Evolutionary conservation across 352 stramenopile genomes (phyloP).

Genomic region (Pythium oligandrum): DNA sequence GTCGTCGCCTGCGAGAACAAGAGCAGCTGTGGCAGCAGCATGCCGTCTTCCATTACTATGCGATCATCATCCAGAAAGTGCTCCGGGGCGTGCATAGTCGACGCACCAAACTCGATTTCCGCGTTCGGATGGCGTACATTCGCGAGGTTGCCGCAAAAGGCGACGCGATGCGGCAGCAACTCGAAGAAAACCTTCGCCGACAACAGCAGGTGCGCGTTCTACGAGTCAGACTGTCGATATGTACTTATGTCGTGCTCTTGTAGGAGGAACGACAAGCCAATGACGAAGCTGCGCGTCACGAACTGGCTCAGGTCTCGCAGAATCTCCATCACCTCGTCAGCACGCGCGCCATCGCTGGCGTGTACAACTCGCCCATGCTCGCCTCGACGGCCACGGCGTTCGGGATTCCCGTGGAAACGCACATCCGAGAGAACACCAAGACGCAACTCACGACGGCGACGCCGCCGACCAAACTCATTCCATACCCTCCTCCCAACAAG

Average conservation of each 20-base stretch:
- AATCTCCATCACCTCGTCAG: conserved; percentile 65
- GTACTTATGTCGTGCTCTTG: background rate
- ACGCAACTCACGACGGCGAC: conserved; percentile 23
- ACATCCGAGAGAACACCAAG: conserved; percentile 57
- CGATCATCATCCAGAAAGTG: conserved; percentile 51
- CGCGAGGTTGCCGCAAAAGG: conserved; percentile 42
- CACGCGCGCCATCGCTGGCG: conserved; percentile 39
- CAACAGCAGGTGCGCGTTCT: conserved; percentile 28
- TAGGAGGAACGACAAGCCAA: conserved; percentile 31
- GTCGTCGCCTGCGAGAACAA: conserved; percentile 14
- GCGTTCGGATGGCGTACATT: conserved; percentile 54
- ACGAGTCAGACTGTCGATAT: background rate
- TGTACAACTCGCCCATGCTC: conserved; percentile 57
- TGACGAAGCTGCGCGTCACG: conserved; percentile 30
- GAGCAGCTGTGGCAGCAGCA: conserved; percentile 17
- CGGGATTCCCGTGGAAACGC: conserved; percentile 50
- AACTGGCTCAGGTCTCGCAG: conserved; percentile 48
- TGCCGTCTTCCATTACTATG: conserved; percentile 41
- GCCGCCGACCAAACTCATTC: conserved; percentile 34
- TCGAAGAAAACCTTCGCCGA: conserved; percentile 33
- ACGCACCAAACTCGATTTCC: conserved; percentile 44
- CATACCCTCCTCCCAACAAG: conserved; percentile 55
- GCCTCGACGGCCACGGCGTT: conserved; percentile 37
- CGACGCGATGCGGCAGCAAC: conserved; percentile 37
- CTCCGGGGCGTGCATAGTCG: conserved; percentile 44